A percentile compares a stretch with the other conserved stretches of the same genome.
Evolutionary conservation across 352 stramenopile genomes (phyloP).

Genomic region (Phytophthora tubulina): DNA sequence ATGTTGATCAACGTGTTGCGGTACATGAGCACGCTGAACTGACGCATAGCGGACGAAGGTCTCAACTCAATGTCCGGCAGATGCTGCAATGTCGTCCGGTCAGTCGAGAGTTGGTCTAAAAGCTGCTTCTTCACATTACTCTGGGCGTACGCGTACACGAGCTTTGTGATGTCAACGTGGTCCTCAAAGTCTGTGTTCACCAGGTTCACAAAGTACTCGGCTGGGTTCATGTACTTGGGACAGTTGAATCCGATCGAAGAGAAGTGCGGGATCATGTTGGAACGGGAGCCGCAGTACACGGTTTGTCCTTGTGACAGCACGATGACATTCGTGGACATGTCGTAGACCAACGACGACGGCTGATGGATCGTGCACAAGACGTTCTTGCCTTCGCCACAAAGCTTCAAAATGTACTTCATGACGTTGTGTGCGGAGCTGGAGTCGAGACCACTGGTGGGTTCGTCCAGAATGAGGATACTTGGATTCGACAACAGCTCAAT

Average conservation of each 20-base stretch:
- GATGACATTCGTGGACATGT: conserved; percentile 69
- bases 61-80: conserved; percentile 23
- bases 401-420: conserved; percentile 54
- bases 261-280: conserved; percentile 50
- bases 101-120: conserved; percentile 24
- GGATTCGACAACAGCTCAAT: conserved; percentile 80
- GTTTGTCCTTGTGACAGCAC: conserved; percentile 71
- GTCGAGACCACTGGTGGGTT: conserved; percentile 69
- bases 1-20: conserved; percentile 69
- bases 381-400: conserved; percentile 53
- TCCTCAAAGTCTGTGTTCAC: conserved; percentile 67
- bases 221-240: conserved; percentile 58
- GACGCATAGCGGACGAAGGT: conserved; percentile 39
- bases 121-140: conserved; percentile 28
- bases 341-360: conserved; percentile 65
- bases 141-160: conserved; percentile 32
- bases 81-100: conserved; percentile 21
- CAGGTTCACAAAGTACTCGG: conserved; percentile 56
- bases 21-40: conserved; percentile 55
- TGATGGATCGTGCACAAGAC: conserved; percentile 80
- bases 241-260: conserved; percentile 41
- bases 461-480: conserved; percentile 78
- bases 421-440: conserved; percentile 58
- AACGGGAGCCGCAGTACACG: conserved; percentile 79
- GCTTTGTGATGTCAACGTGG: conserved; percentile 33